Evolutionary conservation across 2,329 filamentous ascomycete genomes (phyloP), one percentile per base, ranked within the genome.

Genomic region (Epichloe coenophiala): DNA sequence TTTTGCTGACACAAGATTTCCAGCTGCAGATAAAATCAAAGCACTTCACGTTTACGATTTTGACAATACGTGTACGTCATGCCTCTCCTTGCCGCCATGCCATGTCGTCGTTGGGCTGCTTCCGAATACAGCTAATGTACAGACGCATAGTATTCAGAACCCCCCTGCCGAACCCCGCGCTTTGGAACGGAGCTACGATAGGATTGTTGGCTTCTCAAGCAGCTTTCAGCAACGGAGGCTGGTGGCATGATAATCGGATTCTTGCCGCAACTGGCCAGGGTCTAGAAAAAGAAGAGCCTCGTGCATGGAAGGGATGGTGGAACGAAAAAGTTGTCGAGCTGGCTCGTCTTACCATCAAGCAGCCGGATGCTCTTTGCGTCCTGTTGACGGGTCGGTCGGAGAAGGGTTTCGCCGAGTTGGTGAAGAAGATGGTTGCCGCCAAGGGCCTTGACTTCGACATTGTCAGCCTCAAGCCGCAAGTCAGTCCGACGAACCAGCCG

Each of bases 41-140:
- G 71, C 81, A 8, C 81, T 98, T 48, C 91, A 97, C 63, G 78
- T 98, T 58, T 97, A 97, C 71, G 93, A 98, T 67, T 98, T 97
- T 66, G 93, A 98, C 68, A 97, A 98, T 63, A 97, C 91, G 38
- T 71, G 87, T 91, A 72, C 65, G 46, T 56, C 47, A 38, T 50
- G 46, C 31, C 21, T 9, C 21, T 9, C 36, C 39, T 47, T 33
- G 42, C 39, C 2, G 36, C 4, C 36, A n/a, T 7, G 2, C 3
- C 33, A 37, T 6, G 17, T 17, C 17, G 19, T 15, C 19, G 40
- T 7, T 38, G 27, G 27, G 37, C 37, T 15, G 1, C 37, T 13
- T 42, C 21, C 17, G 31, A 9, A 17, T 13, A 27, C 12, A 27
- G 21, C 44, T 52, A 21, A 51, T 44, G 33, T 19, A 23, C 31